Percentiles rank a stretch among this genome's conserved stretches.
Evolutionary conservation across 768 basidiomycete genomes (phyloP).

Genomic region (Leccinum boreale): DNA sequence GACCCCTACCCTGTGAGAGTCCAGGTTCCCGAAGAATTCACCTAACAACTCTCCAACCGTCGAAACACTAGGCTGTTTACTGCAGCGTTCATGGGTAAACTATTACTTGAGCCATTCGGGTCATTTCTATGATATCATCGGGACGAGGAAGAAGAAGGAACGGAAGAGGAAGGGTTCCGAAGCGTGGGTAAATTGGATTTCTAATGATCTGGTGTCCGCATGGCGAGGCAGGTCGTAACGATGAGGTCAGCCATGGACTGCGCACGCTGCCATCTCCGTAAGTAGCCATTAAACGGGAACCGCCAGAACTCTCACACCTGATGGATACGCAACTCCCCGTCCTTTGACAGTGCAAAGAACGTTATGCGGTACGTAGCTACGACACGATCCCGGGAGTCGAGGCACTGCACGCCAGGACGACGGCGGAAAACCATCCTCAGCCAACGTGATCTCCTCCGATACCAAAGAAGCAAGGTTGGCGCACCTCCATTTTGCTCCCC

Average conservation of each 20-base stretch:
- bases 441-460: neutral
- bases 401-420: constrained; percentile 18
- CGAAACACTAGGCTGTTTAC: too few species aligned
- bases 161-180: neutral
- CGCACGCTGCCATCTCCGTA: constrained; percentile 15
- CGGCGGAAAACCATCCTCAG: too few species aligned
- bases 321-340: constrained; percentile 29
- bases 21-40: too few species aligned
- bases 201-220: constrained; percentile 31
- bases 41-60: too few species aligned
- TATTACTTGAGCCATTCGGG: too few species aligned
- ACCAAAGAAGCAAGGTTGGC: neutral
- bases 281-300: neutral
- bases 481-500: constrained; percentile 21
- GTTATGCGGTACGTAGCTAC: constrained; percentile 32
- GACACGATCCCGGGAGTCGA: constrained; percentile 18
- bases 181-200: neutral
- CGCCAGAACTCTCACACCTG: constrained; percentile 19
- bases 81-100: too few species aligned
- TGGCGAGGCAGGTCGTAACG: constrained; percentile 30
- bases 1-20: too few species aligned
- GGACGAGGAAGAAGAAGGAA: neutral
- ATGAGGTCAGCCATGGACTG: constrained; percentile 27
- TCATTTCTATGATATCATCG: neutral
- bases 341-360: constrained; percentile 28